phyloP scores from a whole-genome alignment of 2,329 filamentous ascomycete genomes.

The Ophiostoma australiae region DNA sequence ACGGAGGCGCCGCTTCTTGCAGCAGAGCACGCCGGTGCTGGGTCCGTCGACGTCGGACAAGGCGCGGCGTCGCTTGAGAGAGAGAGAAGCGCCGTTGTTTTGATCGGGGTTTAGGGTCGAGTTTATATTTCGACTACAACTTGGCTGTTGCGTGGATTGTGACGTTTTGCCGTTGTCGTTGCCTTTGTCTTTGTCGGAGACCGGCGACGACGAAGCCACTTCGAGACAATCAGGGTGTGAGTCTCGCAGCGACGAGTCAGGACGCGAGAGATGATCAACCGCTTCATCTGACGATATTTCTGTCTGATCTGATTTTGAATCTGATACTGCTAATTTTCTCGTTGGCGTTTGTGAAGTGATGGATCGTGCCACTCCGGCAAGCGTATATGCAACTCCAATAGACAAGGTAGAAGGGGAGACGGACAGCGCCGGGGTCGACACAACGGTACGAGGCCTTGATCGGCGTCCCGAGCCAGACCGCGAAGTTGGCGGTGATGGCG shows the following conservation, averaged over 20 bases:
- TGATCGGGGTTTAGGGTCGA: too few relatives aligned
- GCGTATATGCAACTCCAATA: background rate
- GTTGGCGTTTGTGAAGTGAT: background rate
- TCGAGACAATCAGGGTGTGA: background rate
- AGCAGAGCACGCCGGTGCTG: slow-evolving; percentile 45
- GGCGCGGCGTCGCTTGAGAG: slow-evolving; percentile 48
- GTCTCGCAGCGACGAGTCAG: background rate
- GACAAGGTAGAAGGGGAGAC: background rate
- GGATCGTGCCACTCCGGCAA: background rate
- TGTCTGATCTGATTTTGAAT: background rate
- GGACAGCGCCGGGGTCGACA: background rate
- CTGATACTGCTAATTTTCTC: too few relatives aligned
- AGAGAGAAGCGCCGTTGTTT: background rate
- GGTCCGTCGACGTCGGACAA: slow-evolving; percentile 56
- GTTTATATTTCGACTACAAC: too few relatives aligned
- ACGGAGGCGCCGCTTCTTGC: slow-evolving; percentile 64
- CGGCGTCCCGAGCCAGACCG: background rate
- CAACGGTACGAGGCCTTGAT: background rate
- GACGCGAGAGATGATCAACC: too few relatives aligned
- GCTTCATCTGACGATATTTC: background rate
- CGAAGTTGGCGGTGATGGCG: background rate
- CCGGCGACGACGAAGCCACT: background rate
- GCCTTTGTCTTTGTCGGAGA: background rate
- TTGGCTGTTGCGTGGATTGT: background rate
- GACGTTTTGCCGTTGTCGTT: background rate